Conservation (phyloP, 345 rosid genomes). For the Hevea brasiliensis region DNA sequence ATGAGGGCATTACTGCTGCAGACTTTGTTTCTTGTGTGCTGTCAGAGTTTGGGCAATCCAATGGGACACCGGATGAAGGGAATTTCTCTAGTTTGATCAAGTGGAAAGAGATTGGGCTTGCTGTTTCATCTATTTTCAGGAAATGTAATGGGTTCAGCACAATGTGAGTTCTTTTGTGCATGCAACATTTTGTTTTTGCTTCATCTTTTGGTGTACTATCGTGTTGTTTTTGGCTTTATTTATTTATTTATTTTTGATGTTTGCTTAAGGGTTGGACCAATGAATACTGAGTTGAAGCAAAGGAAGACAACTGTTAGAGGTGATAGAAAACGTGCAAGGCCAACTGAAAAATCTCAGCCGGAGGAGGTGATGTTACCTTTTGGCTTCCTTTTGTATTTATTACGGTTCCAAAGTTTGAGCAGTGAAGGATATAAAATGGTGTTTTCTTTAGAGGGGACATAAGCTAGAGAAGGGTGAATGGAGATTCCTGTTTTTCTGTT, state of each 20-base stretch:
- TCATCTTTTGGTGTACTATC: neutral
- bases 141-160: constrained; percentile 62
- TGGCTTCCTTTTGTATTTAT: neutral
- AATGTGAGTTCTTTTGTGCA: constrained; percentile 56
- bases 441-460: neutral
- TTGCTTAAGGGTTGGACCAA: constrained; percentile 80
- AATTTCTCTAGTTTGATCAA: constrained; percentile 41
- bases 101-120: constrained; percentile 74
- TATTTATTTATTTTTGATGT: constrained; percentile 1
- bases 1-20: constrained; percentile 57
- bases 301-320: constrained; percentile 53
- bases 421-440: neutral
- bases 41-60: constrained; percentile 46
- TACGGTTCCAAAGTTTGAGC: constrained; percentile 1
- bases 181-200: neutral
- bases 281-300: constrained; percentile 69
- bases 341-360: constrained; percentile 56
- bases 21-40: constrained; percentile 61
- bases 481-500: neutral
- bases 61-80: constrained; percentile 35
- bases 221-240: neutral
- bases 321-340: constrained; percentile 49
- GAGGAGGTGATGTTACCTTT: constrained; percentile 59
- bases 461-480: neutral
- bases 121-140: constrained; percentile 51